Percentiles rank a stretch among this genome's conserved stretches.
Evolutionary conservation across 768 basidiomycete species (phyloP).

Genomic region (Naganishia vaughanmartiniae): DNA sequence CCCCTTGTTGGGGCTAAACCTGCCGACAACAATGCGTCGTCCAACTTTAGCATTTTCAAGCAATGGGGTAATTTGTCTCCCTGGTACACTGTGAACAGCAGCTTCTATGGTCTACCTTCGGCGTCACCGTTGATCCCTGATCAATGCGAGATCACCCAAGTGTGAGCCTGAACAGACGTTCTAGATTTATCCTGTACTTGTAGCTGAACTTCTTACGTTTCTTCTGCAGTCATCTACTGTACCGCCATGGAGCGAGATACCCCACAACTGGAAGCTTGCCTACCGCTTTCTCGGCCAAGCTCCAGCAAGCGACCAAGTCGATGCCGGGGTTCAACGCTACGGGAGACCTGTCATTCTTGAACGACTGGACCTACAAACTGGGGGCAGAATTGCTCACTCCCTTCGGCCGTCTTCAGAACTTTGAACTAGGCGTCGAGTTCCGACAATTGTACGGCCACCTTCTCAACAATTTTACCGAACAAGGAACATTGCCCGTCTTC

Average conservation of each 20-base stretch:
- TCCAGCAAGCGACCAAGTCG: constrained; percentile 40
- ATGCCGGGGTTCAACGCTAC: constrained; percentile 30
- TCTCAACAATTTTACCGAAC: constrained; percentile 45
- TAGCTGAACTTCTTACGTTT: neutral
- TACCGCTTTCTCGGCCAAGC: constrained; percentile 40
- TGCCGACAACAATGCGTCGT: constrained; percentile 18
- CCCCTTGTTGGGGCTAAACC: constrained; percentile 38
- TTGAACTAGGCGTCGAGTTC: constrained; percentile 43
- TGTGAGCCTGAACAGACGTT: neutral
- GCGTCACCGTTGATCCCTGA: constrained; percentile 47
- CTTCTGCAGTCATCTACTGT: constrained; percentile 31
- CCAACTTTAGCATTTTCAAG: constrained; percentile 39
- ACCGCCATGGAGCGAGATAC: constrained; percentile 49
- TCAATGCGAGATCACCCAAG: constrained; percentile 45
- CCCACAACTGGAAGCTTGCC: constrained; percentile 46
- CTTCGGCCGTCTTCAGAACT: constrained; percentile 47
- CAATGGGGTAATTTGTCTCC: constrained; percentile 51
- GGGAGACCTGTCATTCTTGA: constrained; percentile 42
- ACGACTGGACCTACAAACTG: constrained; percentile 45
- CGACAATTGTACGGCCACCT: constrained; percentile 43
- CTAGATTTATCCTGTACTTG: neutral
- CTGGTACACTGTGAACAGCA: constrained; percentile 44
- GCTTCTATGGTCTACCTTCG: constrained; percentile 44
- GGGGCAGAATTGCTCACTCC: constrained; percentile 45
- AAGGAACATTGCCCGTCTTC: constrained; percentile 56